Conservation (phyloP, 2,329 filamentous ascomycete species). For the Xylaria sp. region DNA sequence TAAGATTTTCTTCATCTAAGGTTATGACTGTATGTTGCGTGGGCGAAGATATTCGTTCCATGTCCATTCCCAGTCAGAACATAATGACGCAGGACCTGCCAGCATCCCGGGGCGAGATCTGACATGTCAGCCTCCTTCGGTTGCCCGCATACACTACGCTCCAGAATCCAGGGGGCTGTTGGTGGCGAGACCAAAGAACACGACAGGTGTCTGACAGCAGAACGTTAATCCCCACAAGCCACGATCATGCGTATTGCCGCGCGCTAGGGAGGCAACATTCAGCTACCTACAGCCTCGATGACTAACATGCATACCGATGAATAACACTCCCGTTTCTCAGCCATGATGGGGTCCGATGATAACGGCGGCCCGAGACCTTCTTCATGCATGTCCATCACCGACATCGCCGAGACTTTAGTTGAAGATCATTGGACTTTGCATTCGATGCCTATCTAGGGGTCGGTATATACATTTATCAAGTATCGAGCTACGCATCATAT, state of each 20-base stretch:
- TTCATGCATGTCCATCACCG: slow-evolving; percentile 16
- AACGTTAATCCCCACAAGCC: slow-evolving; percentile 26
- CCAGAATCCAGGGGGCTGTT: slow-evolving; percentile 26
- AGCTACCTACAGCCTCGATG: slow-evolving; percentile 32
- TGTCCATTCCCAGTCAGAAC: neutral
- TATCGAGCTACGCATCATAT: slow-evolving; percentile 18
- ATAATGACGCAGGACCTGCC: slow-evolving; percentile 30
- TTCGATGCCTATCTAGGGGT: neutral
- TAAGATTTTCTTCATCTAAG: neutral
- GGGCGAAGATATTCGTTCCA: neutral
- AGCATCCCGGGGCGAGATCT: slow-evolving; percentile 40
- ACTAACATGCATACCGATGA: slow-evolving; percentile 13
- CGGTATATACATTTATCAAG: neutral
- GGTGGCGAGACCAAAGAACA: slow-evolving; percentile 8
- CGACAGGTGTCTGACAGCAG: slow-evolving; percentile 38
- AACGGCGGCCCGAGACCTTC: slow-evolving; percentile 13
- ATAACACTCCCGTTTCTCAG: slow-evolving; percentile 9
- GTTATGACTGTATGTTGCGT: neutral
- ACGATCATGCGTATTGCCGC: slow-evolving; percentile 25
- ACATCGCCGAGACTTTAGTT: slow-evolving; percentile 10
- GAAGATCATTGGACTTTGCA: neutral
- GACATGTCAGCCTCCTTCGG: slow-evolving; percentile 44
- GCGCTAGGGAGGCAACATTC: slow-evolving; percentile 30
- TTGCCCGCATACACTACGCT: slow-evolving; percentile 33
- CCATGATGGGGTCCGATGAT: slow-evolving; percentile 5